Conservation (phyloP, 495 filamentous ascomycete genomes). For the Talaromyces liani region DNA sequence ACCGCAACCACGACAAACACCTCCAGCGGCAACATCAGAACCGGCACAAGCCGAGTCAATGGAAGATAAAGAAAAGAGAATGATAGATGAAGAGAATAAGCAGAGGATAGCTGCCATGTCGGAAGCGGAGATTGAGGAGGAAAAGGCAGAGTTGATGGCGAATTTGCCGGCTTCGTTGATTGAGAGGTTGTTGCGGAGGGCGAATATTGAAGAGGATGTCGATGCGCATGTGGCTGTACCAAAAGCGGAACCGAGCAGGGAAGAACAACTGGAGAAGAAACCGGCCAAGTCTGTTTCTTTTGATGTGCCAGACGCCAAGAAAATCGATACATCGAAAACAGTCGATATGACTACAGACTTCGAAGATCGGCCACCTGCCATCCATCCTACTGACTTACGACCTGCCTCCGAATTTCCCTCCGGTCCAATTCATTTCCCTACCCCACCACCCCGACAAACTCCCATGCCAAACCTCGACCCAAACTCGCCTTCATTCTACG, state of each 20-base stretch:
- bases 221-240: not conserved
- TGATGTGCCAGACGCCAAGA: slow-evolving; percentile 6
- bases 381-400: slow-evolving; percentile 30
- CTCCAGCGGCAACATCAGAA: not conserved
- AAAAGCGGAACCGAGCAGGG: not conserved
- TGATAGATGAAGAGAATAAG: slow-evolving; percentile 77
- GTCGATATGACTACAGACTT: slow-evolving; percentile 18
- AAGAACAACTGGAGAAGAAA: not conserved
- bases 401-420: slow-evolving; percentile 34
- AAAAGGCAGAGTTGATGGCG: slow-evolving; percentile 64
- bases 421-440: slow-evolving; percentile 55
- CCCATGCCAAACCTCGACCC: slow-evolving; percentile 70
- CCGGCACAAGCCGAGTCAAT: slow-evolving; percentile 9
- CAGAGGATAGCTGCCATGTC: slow-evolving; percentile 74
- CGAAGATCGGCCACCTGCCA: slow-evolving; percentile 29
- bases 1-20: not conserved
- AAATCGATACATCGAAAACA: slow-evolving; percentile 8
- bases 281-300: slow-evolving; percentile 27
- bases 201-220: slow-evolving; percentile 62
- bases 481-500: slow-evolving; percentile 69
- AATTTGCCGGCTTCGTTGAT: slow-evolving; percentile 64
- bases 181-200: slow-evolving; percentile 66
- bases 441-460: slow-evolving; percentile 37
- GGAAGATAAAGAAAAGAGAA: slow-evolving; percentile 50
- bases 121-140: slow-evolving; percentile 66